Evolutionary conservation across 1,139 yeast genomes (phyloP).

Genomic region (Candida dubliniensis): DNA sequence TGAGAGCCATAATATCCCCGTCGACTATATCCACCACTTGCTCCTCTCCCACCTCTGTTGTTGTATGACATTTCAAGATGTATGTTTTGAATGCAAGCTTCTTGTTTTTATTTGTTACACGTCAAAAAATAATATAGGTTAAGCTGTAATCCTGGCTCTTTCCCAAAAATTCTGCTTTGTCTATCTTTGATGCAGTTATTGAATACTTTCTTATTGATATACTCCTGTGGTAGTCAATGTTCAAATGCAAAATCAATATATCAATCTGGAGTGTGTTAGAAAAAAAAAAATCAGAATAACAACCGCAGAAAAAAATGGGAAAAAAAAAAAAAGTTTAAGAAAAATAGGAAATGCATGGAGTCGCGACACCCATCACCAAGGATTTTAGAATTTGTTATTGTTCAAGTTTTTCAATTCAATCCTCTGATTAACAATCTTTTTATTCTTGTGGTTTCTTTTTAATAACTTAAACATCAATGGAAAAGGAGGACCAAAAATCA

Average conservation of each 20-base stretch:
- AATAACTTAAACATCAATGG: constrained; percentile 5
- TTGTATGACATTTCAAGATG: neutral
- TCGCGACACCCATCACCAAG: neutral
- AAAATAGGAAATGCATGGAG: neutral
- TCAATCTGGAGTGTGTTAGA: no score
- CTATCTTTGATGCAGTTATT: no score
- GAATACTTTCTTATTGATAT: no score
- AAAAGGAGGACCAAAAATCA: constrained; percentile 13
- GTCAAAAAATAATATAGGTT: neutral
- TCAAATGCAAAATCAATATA: no score
- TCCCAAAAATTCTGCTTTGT: no score
- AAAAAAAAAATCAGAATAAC: neutral
- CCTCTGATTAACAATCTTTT: neutral
- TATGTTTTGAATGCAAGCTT: neutral
- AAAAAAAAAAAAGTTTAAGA: neutral
- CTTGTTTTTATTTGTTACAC: neutral
- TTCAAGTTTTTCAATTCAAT: neutral
- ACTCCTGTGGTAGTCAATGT: no score
- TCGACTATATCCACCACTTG: constrained; percentile 16
- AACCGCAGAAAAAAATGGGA: neutral
- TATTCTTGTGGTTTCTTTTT: neutral
- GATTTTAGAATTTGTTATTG: neutral
- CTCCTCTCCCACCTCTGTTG: constrained; percentile 2
- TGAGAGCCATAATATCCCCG: constrained; percentile 14
- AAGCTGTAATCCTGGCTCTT: no score